These are phyloP conservation scores for Cubamyces sp. DNA, from an alignment of 768 basidiomycete genomes.

Conservation along the genomic window DNA sequence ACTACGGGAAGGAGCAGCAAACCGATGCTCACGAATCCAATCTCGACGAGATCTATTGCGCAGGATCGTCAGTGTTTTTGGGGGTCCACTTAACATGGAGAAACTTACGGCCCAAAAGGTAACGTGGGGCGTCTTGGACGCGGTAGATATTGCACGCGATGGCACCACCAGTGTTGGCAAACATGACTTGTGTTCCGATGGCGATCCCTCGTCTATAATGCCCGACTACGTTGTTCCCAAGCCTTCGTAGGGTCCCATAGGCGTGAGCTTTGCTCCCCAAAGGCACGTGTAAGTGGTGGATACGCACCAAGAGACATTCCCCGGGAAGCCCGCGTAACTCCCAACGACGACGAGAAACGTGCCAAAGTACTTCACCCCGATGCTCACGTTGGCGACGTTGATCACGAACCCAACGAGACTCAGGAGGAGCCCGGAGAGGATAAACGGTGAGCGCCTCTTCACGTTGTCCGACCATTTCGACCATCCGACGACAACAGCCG, in stretches of 20 bases:
- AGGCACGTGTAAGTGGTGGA: too few relatives aligned
- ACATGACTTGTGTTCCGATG: constrained; percentile 68
- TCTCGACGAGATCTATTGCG: constrained; percentile 56
- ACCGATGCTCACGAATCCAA: constrained; percentile 72
- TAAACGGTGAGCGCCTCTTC: constrained; percentile 59
- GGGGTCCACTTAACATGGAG: neutral
- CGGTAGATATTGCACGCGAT: constrained; percentile 69
- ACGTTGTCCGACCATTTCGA: constrained; percentile 63
- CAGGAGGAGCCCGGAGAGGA: constrained; percentile 53
- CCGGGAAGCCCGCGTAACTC: constrained; percentile 62
- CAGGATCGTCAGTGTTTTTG: neutral
- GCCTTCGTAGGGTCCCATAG: constrained; percentile 14
- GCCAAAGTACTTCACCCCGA: constrained; percentile 71
- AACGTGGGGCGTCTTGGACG: constrained; percentile 60
- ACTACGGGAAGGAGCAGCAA: constrained; percentile 53
- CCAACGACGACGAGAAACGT: constrained; percentile 72
- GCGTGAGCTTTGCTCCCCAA: too few relatives aligned
- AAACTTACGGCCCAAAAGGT: constrained; percentile 62
- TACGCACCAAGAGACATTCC: constrained; percentile 58
- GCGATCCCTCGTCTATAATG: constrained; percentile 73
- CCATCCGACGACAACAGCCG: constrained; percentile 54
- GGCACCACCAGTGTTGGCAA: constrained; percentile 68
- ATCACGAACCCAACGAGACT: constrained; percentile 64
- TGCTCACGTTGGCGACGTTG: constrained; percentile 57
- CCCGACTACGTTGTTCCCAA: constrained; percentile 66